Base-by-base conservation (phyloP, 345 rosid species). In the Conringia planisiliqua region DNA sequence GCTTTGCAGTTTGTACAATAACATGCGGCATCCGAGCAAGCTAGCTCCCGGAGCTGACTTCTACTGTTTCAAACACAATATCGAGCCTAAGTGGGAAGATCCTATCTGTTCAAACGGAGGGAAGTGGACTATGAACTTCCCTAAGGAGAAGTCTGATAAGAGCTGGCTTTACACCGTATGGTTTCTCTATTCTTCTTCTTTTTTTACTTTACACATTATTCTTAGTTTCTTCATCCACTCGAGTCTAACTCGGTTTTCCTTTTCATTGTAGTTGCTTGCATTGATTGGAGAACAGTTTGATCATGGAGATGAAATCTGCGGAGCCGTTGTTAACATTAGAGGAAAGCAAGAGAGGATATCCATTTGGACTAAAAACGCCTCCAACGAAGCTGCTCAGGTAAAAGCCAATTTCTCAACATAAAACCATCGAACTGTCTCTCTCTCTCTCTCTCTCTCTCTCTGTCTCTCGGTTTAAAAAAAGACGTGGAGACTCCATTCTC, bases 31-130 rank as follows among this genome's bases (percentile, higher is more conserved):
- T 63, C 98, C 99, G 9, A 85, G 97, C 77, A 92, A 87, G 79
- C 82, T 95, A 78, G 70, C 80, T 18, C 47, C 0, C 0, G 86
- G 88, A 69, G 88, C 93, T 14, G 97, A 89, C 63, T 87, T 92
- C 11, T 82, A 92, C 75, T 95, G 99, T 82, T 95, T 95, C 94
- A 95, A 95, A 43, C 3, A 87, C 77, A 86, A 86, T 9, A 90
- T 92, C 16, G 92, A 95, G 70, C 98, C 99, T 13, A 95, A 92
- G 64, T 92, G 98, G 98, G 98, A 95, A 83, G 97, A 92, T 73
- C 99, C 98, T 47, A 84, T 92, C 24, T 95, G 98, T 78, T 90
- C 94, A 22, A 87, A 92, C 33, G 99, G 99, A 54, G 98, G 99
- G 55, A 95, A 86, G 80, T 95, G 99, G 99, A 89, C 94, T 42